Conservation (phyloP, 495 filamentous ascomycete species). For the Achaetomiella virescens region DNA sequence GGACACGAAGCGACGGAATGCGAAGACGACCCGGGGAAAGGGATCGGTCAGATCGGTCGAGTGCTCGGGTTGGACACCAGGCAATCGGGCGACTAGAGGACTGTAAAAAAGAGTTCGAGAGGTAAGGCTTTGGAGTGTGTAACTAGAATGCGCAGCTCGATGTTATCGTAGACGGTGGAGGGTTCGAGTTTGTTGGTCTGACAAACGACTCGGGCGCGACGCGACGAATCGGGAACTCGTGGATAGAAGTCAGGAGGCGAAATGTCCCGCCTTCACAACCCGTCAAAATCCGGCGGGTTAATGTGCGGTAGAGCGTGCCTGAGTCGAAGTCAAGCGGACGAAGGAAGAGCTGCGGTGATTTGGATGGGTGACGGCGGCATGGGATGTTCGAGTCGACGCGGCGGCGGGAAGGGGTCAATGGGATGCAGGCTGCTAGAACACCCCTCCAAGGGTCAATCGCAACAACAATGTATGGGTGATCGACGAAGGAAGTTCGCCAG, state of each 20-base stretch:
- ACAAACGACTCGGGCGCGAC: no score
- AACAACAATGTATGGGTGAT: background rate
- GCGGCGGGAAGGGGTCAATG: background rate
- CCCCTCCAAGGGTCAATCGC: background rate
- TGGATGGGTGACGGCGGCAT: background rate
- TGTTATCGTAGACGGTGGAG: no score
- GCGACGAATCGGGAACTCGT: no score
- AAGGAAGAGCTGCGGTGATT: background rate
- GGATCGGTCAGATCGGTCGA: no score
- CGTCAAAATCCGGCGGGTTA: background rate
- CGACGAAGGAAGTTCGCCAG: background rate
- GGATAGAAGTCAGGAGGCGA: background rate
- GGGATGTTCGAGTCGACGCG: background rate
- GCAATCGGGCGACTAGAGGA: background rate
- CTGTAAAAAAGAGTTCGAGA: no score
- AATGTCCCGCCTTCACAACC: background rate
- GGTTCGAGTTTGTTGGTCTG: no score
- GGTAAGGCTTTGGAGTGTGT: background rate
- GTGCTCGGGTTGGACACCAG: background rate
- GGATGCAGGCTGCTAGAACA: background rate
- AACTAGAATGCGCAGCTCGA: no score
- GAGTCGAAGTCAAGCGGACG: background rate
- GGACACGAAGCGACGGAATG: slow-evolving; percentile 19
- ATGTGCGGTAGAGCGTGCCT: background rate
- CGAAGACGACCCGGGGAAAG: no score